phyloP scores from a whole-genome alignment of 768 basidiomycete species.

The Pseudohyphozyma bogoriensis region DNA sequence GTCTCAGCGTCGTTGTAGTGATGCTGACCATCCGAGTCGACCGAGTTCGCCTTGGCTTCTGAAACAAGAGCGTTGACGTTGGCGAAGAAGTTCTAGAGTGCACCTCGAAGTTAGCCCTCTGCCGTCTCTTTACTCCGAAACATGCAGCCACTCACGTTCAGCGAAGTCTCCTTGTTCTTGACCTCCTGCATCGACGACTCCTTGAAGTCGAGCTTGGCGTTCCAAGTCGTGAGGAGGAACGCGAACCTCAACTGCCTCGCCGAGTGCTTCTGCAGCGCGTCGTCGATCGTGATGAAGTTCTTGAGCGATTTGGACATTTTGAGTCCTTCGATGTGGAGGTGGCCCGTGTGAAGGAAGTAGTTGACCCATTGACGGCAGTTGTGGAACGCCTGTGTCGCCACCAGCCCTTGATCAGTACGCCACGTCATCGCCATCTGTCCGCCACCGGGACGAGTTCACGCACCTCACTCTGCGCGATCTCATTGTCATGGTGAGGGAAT shows the following conservation, averaged over 20 bases:
- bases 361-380: conserved; percentile 90
- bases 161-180: conserved; percentile 63
- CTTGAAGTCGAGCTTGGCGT: conserved; percentile 85
- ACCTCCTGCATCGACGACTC: conserved; percentile 78
- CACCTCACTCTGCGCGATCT: conserved; percentile 92
- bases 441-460: conserved; percentile 9
- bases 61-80: conserved; percentile 68
- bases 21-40: conserved; percentile 39
- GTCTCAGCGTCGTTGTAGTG: conserved; percentile 49
- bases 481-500: conserved; percentile 99
- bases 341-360: conserved; percentile 96
- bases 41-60: conserved; percentile 41
- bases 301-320: conserved; percentile 99
- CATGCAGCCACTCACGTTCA: conserved; percentile 53
- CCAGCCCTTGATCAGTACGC: no score
- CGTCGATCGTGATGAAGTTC: conserved; percentile 94
- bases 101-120: not conserved
- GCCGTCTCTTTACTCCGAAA: not conserved
- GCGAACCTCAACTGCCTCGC: conserved; percentile 82
- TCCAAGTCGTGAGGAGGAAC: conserved; percentile 87
- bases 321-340: conserved; percentile 92
- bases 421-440: no score
- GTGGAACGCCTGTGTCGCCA: conserved; percentile 66
- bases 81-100: conserved; percentile 79
- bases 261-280: conserved; percentile 70